Base-by-base conservation (phyloP, 2,329 filamentous ascomycete species). In the Peltaster fructicola region DNA sequence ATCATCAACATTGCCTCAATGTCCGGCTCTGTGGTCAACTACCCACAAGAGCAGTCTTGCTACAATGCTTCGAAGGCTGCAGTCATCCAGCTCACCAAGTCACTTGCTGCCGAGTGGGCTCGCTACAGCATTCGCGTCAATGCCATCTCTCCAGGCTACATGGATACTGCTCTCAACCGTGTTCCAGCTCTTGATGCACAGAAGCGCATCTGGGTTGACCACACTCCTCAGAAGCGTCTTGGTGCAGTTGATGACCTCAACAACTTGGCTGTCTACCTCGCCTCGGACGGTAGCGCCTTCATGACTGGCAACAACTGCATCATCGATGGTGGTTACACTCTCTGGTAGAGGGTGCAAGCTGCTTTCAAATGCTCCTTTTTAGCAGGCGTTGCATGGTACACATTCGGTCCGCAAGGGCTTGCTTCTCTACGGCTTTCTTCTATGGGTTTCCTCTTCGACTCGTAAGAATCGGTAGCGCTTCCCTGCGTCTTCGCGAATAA, bases 1-100 rank as follows among this genome's bases (percentile, higher is more conserved):
- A 75, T 84, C 45, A 63, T 84, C 43, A 67, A 81, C 33, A 68
- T 82, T 26, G 75, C 74, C 15, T 79, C 73, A 43, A 82, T 57
- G 47, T 54, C 52, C 14, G 53, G 51, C 18, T 41, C 40, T 11
- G 45, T 57, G 14, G 53, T 57, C 38, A 57, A 57, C 43, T 53
- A 50, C 33, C 53, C 77, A 5, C 77, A 84, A 55, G 73, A 81
- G 57, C 77, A 84, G 56, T 70, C 63, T 22, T 78, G 73, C 53
- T 85, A 85, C 66, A 84, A 84, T 45, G 75, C 76, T 15, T 79
- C 73, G 53, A 84, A 84, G 65, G 75, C 78, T 9, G 77, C 71
- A 40, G 74, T 82, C 17, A 66, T 80, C 37, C 73, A 79, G 54
- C 65, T 84, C 26, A 74, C 69, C 52, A 80, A 78, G 59, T 81